A percentile compares a stretch with the other conserved stretches of the same genome.
phyloP scores from a whole-genome alignment of 495 filamentous ascomycete species.

The Stereocaulon alpinum region DNA sequence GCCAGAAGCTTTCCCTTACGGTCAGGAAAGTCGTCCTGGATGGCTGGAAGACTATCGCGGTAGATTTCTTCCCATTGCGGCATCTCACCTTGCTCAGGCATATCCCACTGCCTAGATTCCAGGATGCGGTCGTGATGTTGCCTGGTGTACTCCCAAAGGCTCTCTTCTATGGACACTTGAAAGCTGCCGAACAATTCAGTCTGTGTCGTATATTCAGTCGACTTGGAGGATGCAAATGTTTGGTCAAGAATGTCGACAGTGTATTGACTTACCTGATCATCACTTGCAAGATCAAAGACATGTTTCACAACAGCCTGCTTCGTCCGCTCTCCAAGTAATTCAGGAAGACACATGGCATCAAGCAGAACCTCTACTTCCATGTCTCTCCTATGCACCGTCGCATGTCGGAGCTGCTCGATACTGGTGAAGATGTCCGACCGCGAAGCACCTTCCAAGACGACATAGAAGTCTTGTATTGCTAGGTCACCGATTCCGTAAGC shows the following conservation, averaged over 20 bases:
- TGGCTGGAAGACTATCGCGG: not conserved
- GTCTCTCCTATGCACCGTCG: too few relatives aligned
- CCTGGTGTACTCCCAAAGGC: not conserved
- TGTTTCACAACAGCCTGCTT: too few relatives aligned
- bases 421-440: too few relatives aligned
- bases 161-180: not conserved
- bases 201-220: not conserved
- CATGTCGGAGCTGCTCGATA: too few relatives aligned
- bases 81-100: constrained; percentile 5
- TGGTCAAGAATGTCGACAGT: not conserved
- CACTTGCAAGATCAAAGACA: too few relatives aligned
- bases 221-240: not conserved
- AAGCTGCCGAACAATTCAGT: not conserved
- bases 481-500: too few relatives aligned
- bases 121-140: not conserved
- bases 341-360: too few relatives aligned
- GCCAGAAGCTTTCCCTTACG: not conserved
- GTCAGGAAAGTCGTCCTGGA: not conserved
- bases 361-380: too few relatives aligned
- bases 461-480: too few relatives aligned
- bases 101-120: not conserved
- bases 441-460: too few relatives aligned
- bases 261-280: too few relatives aligned
- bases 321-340: too few relatives aligned
- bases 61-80: not conserved